Base-by-base conservation (phyloP, 371 early-diverging fungal genomes). In the Nematocida parisii region DNA sequence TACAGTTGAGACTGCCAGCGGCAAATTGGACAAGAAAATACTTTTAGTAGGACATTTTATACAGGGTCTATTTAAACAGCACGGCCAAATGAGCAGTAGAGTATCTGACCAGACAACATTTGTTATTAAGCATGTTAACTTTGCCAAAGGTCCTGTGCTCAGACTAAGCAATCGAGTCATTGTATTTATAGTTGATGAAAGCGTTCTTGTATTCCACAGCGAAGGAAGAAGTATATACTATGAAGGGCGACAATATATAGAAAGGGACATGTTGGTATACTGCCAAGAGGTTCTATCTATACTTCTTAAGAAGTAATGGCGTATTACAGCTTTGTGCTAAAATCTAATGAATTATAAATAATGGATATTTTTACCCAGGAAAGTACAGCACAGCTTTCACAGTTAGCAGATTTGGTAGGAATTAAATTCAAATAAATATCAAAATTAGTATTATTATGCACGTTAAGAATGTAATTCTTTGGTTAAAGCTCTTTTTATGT, bases 81-180 rank as follows among this genome's bases (percentile, higher is more conserved):
- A 22, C 11, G 55, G 15, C 2, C 24, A 4, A 4, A 39, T 66
- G 5, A 15, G 20, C 5, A 22, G 27, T 22, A 6, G 39, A 20
- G 5, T 44, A 4, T 11, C 5, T 0, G 66, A 61, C 20, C 47
- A 74, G 7, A 2, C 18, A 39, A 61, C 47, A n/a, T 74, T 74
- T 74, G 74, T 74, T 4, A 74, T 74, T n/a, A 74, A 74, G 55
- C 74, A 74, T 47, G 66, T 74, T 20, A 61, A 62, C 27, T 74
- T 74, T 54, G 27, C 66, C 0, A 47, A 20, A 52, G 74, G 74
- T 9, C 74, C 74, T 56, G 74, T 74, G 5, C 66, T 74, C 4
- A 56, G 74, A 22, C 62, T 74, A 20, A 74, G 74, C 66, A 74
- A 74, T 52, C 9, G 74, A 39, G 61, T 22, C 22, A 66, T 74